Evolutionary conservation across 306 rosid species (phyloP).

Genomic region (Glycyrrhiza uralensis): DNA sequence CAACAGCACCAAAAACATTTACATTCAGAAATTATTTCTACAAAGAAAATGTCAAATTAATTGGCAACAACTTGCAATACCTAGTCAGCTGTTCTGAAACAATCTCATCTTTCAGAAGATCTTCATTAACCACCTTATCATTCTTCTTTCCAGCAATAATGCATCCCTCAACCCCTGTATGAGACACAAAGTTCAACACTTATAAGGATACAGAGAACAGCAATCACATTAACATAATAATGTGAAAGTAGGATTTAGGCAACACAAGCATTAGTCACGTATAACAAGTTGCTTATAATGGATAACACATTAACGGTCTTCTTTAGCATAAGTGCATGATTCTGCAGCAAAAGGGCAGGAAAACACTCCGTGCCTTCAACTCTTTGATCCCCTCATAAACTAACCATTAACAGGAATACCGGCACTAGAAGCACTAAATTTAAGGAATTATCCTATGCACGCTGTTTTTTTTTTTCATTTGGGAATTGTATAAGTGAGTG

Average conservation of each 20-base stretch:
- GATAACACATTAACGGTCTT: neutral
- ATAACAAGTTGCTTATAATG: neutral
- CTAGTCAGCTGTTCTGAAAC: constrained; percentile 94
- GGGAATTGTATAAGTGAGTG: neutral
- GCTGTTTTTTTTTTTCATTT: neutral
- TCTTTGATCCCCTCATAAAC: neutral
- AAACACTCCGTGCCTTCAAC: neutral
- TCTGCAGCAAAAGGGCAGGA: neutral
- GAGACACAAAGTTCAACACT: constrained; percentile 30
- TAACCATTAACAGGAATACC: neutral
- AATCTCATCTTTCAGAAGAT: constrained; percentile 72
- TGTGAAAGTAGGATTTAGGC: neutral
- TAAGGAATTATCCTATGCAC: neutral
- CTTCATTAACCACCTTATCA: constrained; percentile 38
- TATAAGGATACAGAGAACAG: neutral
- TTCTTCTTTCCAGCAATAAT: constrained; percentile 34
- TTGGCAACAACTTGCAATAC: constrained; percentile 36
- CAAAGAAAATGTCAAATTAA: neutral
- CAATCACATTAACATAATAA: neutral
- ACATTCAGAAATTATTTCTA: neutral
- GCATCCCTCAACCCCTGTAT: constrained; percentile 33
- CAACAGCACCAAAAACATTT: neutral
- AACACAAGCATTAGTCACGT: neutral
- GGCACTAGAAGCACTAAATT: neutral
- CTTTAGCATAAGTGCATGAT: neutral